Base-by-base conservation (phyloP, 345 rosid species). In the Citrus sinensis region DNA sequence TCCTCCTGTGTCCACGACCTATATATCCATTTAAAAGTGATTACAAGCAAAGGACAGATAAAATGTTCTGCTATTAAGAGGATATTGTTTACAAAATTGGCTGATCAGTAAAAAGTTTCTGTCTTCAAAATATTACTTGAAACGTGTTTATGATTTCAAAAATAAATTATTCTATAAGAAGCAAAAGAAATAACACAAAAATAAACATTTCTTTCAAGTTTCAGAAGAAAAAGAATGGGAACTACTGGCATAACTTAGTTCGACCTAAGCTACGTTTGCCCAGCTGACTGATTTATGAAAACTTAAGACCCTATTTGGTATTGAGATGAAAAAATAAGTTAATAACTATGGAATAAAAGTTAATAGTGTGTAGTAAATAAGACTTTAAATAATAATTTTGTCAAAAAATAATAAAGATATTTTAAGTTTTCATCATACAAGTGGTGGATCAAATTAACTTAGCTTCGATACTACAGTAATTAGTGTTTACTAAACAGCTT, bases 1-100 rank as follows among this genome's bases (percentile, higher is more conserved):
- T 78, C 76, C 78, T 75, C 83, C 80, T 7, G 85, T 80, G 80
- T 87, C 91, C 82, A 74, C 81, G 69, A 95, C 90, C 99, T 95
- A 76, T 55, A 65, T 2, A 84, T 69, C 67, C 79, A 86, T 70
- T 34, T 64, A 16, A 73, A 37, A 68, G 70, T 63, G 71, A 68
- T 46, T 7, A 78, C 67, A 71, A 37, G n/a, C 24, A 77, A 27
- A 74, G 42, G 75, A 37, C 20, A 67, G 51, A 59, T 71, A 19
- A 68, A 39, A 46, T 67, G 20, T 39, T 25, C 42, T 7, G 69
- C 9, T n/a, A n/a, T 32, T 22, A 13, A 51, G 9, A 51, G 66
- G 25, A 75, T 63, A 16, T 2, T 9, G 34, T 49, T 64, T 3
- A 63, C 22, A 74, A 75, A 27, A 49, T 29, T 51, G 8, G 1